Evolutionary conservation across 2,329 filamentous ascomycete species (phyloP), one percentile per base, ranked within the genome.

Genomic region (Pseudocercospora crystallina): DNA sequence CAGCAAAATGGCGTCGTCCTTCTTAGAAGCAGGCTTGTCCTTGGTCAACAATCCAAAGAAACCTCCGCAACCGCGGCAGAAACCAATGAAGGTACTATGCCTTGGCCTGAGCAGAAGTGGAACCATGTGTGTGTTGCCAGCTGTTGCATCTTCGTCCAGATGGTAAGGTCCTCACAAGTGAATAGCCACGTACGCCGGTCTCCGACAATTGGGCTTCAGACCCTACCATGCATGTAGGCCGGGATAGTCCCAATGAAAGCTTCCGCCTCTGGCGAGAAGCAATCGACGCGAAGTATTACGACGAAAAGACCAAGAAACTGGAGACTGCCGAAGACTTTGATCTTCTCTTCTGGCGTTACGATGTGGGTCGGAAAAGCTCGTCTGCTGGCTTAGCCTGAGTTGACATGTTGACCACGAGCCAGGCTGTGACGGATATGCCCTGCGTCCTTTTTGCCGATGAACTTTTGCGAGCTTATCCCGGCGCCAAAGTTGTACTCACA

Each of bases 401-500:
- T n/a, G 11, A 38, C 14, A n/a, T n/a, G n/a, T n/a, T n/a, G n/a
- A n/a, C 13, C 9, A 15, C 5, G 14, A n/a, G 36, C 11, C 36
- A 38, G 36, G 14, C 36, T 17, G 11, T 38, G 5, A 70, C 3
- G 73, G 58, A 57, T 71, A 73, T n/a, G 31, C 34, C 50, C 53
- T 50, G 11, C 54, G 42, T n/a, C 47, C 51, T 40, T 15, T 48
- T 30, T 43, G 29, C 26, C 51, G 51, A 11, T 43, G 26, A 38
- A 38, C 36, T 38, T n/a, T 10, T 38, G 20, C 20, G 20, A 60
- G 81, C 82, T 10, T 87, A 87, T 64, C 84, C 84, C 1, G 80
- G 85, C 45, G 84, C 84, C 48, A 86, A 86, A 69, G 79, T 87
- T 46, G 77, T 87, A 45, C 73, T 87, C 53, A 83, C 81, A 14